Evolutionary conservation across 2,329 filamentous ascomycete species (phyloP).

Genomic region (Colletotrichum sidae): DNA sequence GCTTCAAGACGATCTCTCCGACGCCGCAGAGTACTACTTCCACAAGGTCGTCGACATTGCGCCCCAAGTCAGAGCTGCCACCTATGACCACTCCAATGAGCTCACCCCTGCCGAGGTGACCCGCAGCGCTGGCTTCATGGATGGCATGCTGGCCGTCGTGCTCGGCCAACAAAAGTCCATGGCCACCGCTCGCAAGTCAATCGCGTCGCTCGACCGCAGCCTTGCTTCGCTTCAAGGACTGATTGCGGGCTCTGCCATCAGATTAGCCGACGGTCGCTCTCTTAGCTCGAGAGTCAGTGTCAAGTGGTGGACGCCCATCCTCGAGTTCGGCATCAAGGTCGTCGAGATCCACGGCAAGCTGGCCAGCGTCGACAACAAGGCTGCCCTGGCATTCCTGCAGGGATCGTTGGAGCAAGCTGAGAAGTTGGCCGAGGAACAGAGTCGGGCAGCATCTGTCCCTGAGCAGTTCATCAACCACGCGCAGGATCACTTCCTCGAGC

Average conservation of each 20-base stretch:
- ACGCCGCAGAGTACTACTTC: conserved; percentile 76
- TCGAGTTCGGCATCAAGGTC: conserved; percentile 71
- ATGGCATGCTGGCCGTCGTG: conserved; percentile 80
- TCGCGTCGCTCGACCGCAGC: conserved; percentile 43
- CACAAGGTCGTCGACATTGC: conserved; percentile 83
- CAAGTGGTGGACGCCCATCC: conserved; percentile 76
- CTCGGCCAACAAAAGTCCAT: conserved; percentile 69
- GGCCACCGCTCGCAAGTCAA: conserved; percentile 50
- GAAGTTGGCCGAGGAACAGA: conserved; percentile 54
- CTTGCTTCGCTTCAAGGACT: conserved; percentile 37
- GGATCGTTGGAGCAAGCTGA: conserved; percentile 62
- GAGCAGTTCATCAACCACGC: conserved; percentile 63
- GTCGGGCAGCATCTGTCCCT: conserved; percentile 62
- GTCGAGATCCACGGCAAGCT: conserved; percentile 76
- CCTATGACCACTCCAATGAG: conserved; percentile 84
- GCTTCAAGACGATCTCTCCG: conserved; percentile 40
- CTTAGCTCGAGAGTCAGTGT: conserved; percentile 46
- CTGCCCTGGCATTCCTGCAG: conserved; percentile 58
- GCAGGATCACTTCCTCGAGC: conserved; percentile 44
- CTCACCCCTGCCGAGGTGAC: conserved; percentile 83
- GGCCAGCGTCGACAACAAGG: conserved; percentile 61
- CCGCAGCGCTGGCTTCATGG: conserved; percentile 85
- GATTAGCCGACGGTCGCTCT: conserved; percentile 26
- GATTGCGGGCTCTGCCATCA: conserved; percentile 22
- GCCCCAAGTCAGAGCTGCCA: conserved; percentile 73